Conservation (phyloP, 78 protist genomes). For the Pigoraptor vietnamica region DNA sequence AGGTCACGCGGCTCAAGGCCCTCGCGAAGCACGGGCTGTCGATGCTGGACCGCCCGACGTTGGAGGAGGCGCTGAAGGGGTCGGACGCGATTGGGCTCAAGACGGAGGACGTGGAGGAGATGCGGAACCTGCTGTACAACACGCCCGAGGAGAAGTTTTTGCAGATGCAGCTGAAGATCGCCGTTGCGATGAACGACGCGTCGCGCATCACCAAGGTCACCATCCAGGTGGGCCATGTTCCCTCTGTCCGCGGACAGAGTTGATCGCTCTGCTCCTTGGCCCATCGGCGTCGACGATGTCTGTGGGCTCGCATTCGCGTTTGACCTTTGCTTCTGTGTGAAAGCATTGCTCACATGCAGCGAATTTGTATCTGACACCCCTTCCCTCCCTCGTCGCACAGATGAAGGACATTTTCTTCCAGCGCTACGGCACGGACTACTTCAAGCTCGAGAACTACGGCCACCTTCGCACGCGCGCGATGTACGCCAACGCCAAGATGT, state of each 20-base stretch:
- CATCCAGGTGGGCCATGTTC: not conserved
- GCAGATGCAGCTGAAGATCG: not conserved
- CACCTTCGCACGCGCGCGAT: not conserved
- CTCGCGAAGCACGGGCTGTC: not conserved
- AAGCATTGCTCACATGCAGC: no score
- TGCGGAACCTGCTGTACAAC: not conserved
- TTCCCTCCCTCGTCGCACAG: no score
- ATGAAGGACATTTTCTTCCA: not conserved
- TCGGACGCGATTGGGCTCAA: not conserved
- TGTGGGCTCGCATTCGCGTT: no score
- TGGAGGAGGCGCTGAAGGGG: not conserved
- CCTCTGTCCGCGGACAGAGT: not conserved
- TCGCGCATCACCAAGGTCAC: not conserved
- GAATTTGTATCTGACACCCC: no score
- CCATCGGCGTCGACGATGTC: not conserved
- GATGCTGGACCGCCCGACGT: not conserved
- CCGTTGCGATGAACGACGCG: not conserved
- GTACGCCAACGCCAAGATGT: not conserved
- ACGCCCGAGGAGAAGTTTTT: not conserved
- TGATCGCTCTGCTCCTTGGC: not conserved
- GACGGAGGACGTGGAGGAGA: not conserved
- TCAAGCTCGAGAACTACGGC: not conserved
- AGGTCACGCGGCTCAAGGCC: not conserved
- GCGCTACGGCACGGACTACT: not conserved
- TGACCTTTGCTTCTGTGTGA: no score